These are phyloP conservation scores for Seminavis robusta DNA, from an alignment of 108 stramenopile species.

Conservation along the genomic window DNA sequence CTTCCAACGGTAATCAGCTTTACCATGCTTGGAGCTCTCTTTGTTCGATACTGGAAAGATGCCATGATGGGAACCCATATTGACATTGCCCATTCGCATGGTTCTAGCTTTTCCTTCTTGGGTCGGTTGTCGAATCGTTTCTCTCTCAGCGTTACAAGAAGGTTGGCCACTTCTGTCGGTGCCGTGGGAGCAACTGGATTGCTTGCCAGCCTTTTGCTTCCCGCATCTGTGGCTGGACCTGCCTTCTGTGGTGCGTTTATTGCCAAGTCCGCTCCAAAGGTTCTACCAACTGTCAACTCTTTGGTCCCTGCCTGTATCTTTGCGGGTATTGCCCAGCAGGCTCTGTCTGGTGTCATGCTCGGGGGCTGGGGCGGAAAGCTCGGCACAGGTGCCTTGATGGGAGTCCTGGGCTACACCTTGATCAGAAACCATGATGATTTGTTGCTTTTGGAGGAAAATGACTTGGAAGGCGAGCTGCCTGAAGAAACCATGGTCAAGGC, in stretches of 20 bases:
- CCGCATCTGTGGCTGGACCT: conserved; percentile 8
- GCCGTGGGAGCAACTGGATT: conserved; percentile 12
- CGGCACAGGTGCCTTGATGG: conserved; percentile 9
- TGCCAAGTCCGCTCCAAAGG: conserved; percentile 9
- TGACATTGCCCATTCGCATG: too few species aligned
- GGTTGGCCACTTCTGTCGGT: conserved; percentile 3
- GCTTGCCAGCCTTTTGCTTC: conserved; percentile 4
- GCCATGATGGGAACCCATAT: too few species aligned
- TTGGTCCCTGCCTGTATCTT: conserved; percentile 4
- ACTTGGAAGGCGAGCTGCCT: too few species aligned
- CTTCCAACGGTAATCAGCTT: conserved; percentile 1
- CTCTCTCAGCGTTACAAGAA: too few species aligned
- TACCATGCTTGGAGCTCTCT: conserved; percentile 12
- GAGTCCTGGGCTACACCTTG: conserved; percentile 10
- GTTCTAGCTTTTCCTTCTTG: too few species aligned
- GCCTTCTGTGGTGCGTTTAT: conserved; percentile 12
- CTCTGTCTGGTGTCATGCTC: conserved; percentile 6
- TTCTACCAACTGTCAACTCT: not conserved
- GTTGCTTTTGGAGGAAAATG: too few species aligned
- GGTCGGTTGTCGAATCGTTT: too few species aligned
- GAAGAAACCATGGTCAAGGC: too few species aligned
- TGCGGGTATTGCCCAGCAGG: not conserved
- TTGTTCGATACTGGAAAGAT: too few species aligned
- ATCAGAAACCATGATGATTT: too few species aligned
- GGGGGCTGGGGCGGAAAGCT: conserved; percentile 26